These are phyloP conservation scores for Paecilomyces formosus DNA, from an alignment of 2,329 filamentous ascomycete genomes.

Conservation along the genomic window DNA sequence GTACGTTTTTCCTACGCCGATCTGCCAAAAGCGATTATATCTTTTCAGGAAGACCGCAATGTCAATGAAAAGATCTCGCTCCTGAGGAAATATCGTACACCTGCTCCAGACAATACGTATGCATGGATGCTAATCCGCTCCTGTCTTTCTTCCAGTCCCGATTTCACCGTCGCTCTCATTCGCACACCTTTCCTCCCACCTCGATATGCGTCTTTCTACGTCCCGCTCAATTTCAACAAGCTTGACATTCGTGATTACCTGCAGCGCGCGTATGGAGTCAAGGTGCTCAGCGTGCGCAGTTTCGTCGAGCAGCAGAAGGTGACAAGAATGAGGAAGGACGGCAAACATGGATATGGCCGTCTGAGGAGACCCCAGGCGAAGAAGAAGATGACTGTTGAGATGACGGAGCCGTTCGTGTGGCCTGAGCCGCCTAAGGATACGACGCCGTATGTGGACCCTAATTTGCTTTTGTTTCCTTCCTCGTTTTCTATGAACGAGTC, in stretches of 20 bases:
- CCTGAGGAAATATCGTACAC: not conserved
- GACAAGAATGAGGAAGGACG: constrained; percentile 33
- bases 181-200: constrained; percentile 65
- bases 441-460: constrained; percentile 44
- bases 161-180: constrained; percentile 72
- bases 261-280: constrained; percentile 73
- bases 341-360: constrained; percentile 41
- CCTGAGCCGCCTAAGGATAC: constrained; percentile 61
- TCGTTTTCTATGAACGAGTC: not conserved
- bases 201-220: constrained; percentile 79
- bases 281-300: constrained; percentile 65
- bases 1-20: constrained; percentile 35
- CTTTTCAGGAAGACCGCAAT: not conserved
- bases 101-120: not conserved
- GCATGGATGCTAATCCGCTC: constrained; percentile 1
- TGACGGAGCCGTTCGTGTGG: constrained; percentile 82
- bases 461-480: constrained; percentile 2
- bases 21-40: not conserved
- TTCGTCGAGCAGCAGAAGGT: constrained; percentile 66
- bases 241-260: constrained; percentile 95
- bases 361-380: constrained; percentile 64
- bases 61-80: not conserved
- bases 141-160: constrained; percentile 51
- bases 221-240: constrained; percentile 90
- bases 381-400: constrained; percentile 94